Conservation (phyloP, 306 rosid species). For the cucumber (Cucumis sativus) region Cucumber_9930_V3 NC_026656.2:20808501-20809000, state of each 20-base stretch:
- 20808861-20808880: conserved; percentile 63
- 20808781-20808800: conserved; percentile 92
- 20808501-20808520: background rate
- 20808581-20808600: background rate
- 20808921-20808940: conserved; percentile 14
- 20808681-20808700: background rate
- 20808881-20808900: conserved; percentile 22
- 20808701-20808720: background rate
- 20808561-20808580: background rate
- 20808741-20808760: conserved; percentile 19
- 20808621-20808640: background rate
- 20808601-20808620: background rate
- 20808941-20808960: conserved; percentile 84
- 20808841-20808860: conserved; percentile 59
- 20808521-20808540: background rate
- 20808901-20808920: conserved; percentile 5
- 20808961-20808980: conserved; percentile 77
- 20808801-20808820: conserved; percentile 83
- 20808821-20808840: conserved; percentile 72
- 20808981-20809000: conserved; percentile 89
- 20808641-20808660: background rate
- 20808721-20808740: background rate
- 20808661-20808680: background rate
- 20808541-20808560: background rate
- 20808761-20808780: conserved; percentile 82